Conservation (phyloP, 345 rosid species). For the Salix exigua region DNA sequence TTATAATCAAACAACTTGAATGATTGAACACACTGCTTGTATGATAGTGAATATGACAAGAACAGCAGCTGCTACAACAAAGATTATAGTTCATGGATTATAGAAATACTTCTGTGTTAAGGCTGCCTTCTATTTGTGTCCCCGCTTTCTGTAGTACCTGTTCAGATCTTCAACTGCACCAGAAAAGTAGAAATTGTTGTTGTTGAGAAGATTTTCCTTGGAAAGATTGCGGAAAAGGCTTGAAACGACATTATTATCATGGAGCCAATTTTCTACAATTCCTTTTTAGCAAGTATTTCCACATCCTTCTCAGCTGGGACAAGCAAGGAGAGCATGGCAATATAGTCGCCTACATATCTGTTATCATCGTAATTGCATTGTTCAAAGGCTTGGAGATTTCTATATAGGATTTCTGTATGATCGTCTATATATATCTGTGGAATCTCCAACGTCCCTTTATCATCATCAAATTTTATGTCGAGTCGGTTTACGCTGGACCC, state of each 20-base stretch:
- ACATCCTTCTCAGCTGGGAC: constrained; percentile 7
- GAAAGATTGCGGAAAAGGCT: constrained; percentile 8
- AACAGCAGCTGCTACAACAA: constrained; percentile 11
- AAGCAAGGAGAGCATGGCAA: constrained; percentile 5
- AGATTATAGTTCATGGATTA: constrained; percentile 22
- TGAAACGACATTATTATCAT: not conserved
- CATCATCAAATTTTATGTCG: constrained; percentile 8
- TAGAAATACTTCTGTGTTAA: constrained; percentile 20
- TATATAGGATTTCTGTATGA: not conserved
- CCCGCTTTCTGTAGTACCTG: not conserved
- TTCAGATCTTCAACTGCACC: not conserved
- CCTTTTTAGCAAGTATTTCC: constrained; percentile 3
- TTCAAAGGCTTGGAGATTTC: constrained; percentile 20
- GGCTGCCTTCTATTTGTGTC: constrained; percentile 14
- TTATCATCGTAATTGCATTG: not conserved
- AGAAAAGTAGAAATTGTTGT: not conserved
- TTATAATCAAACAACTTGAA: not conserved
- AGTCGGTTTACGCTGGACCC: not conserved
- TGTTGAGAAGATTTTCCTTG: not conserved
- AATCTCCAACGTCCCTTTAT: constrained; percentile 15
- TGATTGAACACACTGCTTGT: constrained; percentile 5
- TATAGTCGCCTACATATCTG: not conserved
- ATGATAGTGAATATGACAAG: constrained; percentile 10
- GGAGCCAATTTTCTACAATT: not conserved
- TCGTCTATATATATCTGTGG: constrained; percentile 1